Percentiles rank a stretch among this genome's conserved stretches.
Evolutionary conservation across 441 rosid species (phyloP).

Genomic region (Biscutella laevigata): DNA sequence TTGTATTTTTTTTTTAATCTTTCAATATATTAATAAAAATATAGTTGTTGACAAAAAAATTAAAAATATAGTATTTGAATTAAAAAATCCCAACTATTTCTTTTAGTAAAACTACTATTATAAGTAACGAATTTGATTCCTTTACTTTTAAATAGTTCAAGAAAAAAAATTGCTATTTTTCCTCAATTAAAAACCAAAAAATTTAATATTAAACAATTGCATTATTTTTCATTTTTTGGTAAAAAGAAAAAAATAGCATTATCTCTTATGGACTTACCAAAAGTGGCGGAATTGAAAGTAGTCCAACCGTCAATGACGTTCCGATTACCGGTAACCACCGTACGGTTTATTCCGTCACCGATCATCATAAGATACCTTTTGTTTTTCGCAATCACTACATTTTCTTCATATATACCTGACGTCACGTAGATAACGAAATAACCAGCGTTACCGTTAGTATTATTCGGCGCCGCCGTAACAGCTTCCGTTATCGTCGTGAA

Average conservation of each 20-base stretch:
- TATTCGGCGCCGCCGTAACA: conserved; percentile 62
- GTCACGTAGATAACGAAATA: conserved; percentile 65
- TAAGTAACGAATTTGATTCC: no score
- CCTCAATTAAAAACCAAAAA: background rate
- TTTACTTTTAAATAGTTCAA: no score
- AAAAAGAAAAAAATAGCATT: background rate
- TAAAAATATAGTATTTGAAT: no score
- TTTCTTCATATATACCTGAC: conserved; percentile 73
- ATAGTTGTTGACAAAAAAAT: no score
- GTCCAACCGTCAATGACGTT: conserved; percentile 82
- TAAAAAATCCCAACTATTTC: no score
- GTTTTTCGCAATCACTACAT: conserved; percentile 52
- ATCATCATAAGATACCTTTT: conserved; percentile 70
- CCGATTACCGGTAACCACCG: conserved; percentile 74
- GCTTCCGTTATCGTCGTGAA: conserved; percentile 68
- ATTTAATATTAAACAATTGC: background rate
- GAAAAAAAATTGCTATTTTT: no score
- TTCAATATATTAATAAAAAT: no score
- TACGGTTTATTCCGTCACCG: conserved; percentile 81
- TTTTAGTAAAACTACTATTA: no score
- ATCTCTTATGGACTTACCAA: conserved; percentile 35
- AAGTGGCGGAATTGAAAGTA: conserved; percentile 82
- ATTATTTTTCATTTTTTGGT: background rate
- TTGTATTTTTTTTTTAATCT: no score
- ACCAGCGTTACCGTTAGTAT: conserved; percentile 41